Base-by-base conservation (phyloP, 2,329 filamentous ascomycete genomes). In the Gaeumannomyces tritici region DNA sequence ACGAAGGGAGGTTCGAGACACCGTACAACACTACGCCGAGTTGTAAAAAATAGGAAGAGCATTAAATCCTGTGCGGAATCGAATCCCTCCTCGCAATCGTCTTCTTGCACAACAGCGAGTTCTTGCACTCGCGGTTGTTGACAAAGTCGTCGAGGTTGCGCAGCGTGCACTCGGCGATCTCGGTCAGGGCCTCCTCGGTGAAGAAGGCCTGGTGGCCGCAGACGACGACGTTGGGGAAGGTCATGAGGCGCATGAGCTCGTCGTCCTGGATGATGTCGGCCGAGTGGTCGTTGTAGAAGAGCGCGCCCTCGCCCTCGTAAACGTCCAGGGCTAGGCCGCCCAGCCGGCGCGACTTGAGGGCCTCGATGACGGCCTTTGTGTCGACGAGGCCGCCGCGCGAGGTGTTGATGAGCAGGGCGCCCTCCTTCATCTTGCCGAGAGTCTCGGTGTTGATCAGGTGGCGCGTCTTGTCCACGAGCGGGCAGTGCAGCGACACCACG, bases 161-260 rank as follows among this genome's bases (percentile, higher is more conserved):
- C 64, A 88, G 67, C 1, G 85, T 88, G 61, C 77, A 81, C 57
- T 81, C 79, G 1, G 86, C 80, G 67, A 89, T 89, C 73, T 88
- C 85, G 9, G 75, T 74, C 59, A 89, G 73, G 1, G 87, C 87
- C 73, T 89, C 86, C 42, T 81, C 75, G 6, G 86, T 89, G 67
- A 89, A 87, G 73, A 89, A 89, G 1, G 84, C 87, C 75, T 89
- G 87, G 67, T 89, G 87, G 0, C 86, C 86, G 65, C 82, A 86
- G 64, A 89, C 75, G 57, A 89, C 71, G 4, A 88, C 86, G 65
- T 89, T 89, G 64, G 81, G 86, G 67, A 89, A 89, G 0, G 85
- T 88, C 73, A 86, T 83, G 65, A 89, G 73, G 6, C 86, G 80
- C 80, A 86, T 86, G 57, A 89, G 75, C 62, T 82, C 77, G 67